Evolutionary conservation across 768 basidiomycete genomes (phyloP), one percentile per base, ranked within the genome.

Genomic region (button mushroom (Agaricus bisporus)): DNA sequence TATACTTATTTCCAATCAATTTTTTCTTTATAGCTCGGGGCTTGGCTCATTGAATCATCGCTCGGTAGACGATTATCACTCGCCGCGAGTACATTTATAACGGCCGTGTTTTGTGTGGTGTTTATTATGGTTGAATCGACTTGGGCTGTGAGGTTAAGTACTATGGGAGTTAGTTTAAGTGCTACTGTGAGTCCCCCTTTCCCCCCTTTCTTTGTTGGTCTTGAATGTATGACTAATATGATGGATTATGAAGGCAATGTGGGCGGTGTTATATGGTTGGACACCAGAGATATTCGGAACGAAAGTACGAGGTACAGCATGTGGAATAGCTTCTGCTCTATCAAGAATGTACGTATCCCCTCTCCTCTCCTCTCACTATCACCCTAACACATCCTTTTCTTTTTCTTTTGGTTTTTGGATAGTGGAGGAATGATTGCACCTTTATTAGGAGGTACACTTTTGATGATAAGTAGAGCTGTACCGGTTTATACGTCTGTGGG

Each of bases 391-490:
- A 2, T 18, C 36, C 25, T 32, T 14, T 37, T 12, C 45, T 46
- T 44, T 43, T 39, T 47, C 61, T 10, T 59, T 5, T 29, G 29
- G 11, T 32, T 32, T 32, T 11, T 32, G 8, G 11, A 32, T 69
- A 93, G 91, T 66, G 88, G 91, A 7, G 91, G 91, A 5, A 92
- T 94, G 85, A 84, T 90, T 28, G 91, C 90, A 0, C 91, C 91
- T 0, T 74, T 93, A 35, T 66, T 88, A 5, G 91, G 91, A 0
- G 91, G 91, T 0, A 64, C 71, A 18, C 77, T 94, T 4, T 75
- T 94, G 35, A 77, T 79, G 65, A 70, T 91, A 42, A 72, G 84
- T 62, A 73, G 77, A 7, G 77, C 86, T 0, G 73, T 91, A 49
- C 91, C 91, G 0, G 88, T 93, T 22, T 91, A 89, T 58, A 76